Evolutionary conservation across 2,329 filamentous ascomycete species (phyloP).

Genomic region (Pseudocercospora vitis): DNA sequence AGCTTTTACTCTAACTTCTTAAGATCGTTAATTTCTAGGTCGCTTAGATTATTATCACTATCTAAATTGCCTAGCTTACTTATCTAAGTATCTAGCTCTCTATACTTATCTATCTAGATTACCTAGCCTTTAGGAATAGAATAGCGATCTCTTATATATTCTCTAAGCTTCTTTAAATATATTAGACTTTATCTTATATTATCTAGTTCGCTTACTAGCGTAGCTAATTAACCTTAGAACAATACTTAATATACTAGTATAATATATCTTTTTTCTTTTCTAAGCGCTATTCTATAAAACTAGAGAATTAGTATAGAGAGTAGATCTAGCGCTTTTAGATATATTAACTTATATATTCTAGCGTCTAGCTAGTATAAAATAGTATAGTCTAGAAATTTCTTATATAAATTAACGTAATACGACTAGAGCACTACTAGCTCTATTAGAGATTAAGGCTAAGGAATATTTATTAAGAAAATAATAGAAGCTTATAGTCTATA

Average conservation of each 20-base stretch:
- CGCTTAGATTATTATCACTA: no score
- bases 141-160: no score
- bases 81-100: no score
- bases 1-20: not conserved
- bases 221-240: no score
- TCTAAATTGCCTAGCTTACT: no score
- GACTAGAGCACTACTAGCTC: not conserved
- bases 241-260: no score
- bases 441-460: not conserved
- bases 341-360: not conserved
- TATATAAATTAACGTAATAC: not conserved
- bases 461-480: not conserved
- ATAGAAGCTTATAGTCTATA: not conserved
- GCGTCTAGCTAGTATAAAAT: not conserved
- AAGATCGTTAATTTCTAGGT: not conserved
- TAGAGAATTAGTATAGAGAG: not conserved
- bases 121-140: no score
- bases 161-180: no score
- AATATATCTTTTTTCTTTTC: no score
- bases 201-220: no score
- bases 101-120: no score
- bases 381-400: not conserved
- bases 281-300: not conserved
- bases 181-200: no score
- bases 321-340: not conserved